A percentile compares a stretch with the other conserved stretches of the same genome.
These are phyloP conservation scores for Fusarium algeriense DNA, from an alignment of 2,329 filamentous ascomycete species.

Conservation along the genomic window DNA sequence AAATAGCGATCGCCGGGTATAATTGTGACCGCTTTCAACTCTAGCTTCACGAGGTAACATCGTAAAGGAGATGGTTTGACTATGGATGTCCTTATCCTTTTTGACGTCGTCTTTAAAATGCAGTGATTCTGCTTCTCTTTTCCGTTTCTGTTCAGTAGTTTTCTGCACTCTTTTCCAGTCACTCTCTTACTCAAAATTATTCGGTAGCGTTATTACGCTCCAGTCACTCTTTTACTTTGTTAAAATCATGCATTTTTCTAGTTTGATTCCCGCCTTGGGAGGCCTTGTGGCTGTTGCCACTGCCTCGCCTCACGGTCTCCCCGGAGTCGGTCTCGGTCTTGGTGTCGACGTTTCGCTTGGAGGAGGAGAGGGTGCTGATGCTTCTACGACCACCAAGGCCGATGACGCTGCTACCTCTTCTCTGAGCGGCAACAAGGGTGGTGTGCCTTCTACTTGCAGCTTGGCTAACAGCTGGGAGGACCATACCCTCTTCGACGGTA, in stretches of 20 bases:
- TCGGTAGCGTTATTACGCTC: slow-evolving; percentile 33
- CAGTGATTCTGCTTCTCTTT: neutral
- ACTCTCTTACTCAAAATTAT: slow-evolving; percentile 29
- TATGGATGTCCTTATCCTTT: neutral
- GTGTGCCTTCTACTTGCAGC: slow-evolving; percentile 11
- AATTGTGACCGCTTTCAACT: slow-evolving; percentile 13
- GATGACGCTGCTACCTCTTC: neutral
- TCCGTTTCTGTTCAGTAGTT: neutral
- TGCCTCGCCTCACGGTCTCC: slow-evolving; percentile 36
- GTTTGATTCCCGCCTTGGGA: slow-evolving; percentile 27
- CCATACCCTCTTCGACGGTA: slow-evolving; percentile 31
- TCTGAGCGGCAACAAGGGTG: neutral
- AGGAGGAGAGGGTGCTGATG: neutral
- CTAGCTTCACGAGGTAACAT: slow-evolving; percentile 1
- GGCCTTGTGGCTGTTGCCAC: slow-evolving; percentile 37
- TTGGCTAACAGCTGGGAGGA: slow-evolving; percentile 34
- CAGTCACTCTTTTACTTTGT: slow-evolving; percentile 41
- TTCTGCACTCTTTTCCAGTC: slow-evolving; percentile 32
- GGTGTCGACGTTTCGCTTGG: slow-evolving; percentile 8
- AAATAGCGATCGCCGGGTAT: slow-evolving; percentile 37
- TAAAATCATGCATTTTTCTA: slow-evolving; percentile 32
- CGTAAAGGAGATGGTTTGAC: slow-evolving; percentile 13
- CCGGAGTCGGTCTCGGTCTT: slow-evolving; percentile 3
- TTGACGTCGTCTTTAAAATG: slow-evolving; percentile 10
- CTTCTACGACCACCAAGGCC: neutral